These are phyloP conservation scores for Lycium ferocissimum DNA, from an alignment of 257 asterid genomes.

Conservation along the genomic window DNA sequence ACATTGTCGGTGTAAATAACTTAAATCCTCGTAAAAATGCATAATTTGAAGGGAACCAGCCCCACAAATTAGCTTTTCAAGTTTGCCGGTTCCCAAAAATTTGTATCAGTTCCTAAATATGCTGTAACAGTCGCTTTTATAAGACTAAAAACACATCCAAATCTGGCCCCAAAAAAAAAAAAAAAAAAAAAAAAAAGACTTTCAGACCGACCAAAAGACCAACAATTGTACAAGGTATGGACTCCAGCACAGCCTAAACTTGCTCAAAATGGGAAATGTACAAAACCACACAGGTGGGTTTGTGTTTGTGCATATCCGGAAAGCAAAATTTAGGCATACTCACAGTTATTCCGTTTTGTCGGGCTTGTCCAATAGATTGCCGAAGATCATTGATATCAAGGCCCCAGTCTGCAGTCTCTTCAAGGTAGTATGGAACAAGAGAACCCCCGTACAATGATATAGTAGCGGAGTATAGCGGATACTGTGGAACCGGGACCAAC, in stretches of 20 bases:
- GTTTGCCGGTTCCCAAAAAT: neutral
- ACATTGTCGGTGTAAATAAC: neutral
- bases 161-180: too few relatives aligned
- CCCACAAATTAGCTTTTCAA: neutral
- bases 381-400: constrained; percentile 82
- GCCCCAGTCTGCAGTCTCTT: constrained; percentile 98
- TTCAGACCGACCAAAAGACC: too few relatives aligned
- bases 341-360: constrained; percentile 82
- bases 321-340: constrained; percentile 36
- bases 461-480: constrained; percentile 96
- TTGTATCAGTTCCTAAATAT: neutral
- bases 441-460: constrained; percentile 88
- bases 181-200: too few relatives aligned
- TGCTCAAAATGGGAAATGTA: neutral
- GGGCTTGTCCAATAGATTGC: constrained; percentile 83
- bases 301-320: neutral
- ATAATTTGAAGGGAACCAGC: neutral
- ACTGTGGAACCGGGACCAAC: constrained; percentile 97
- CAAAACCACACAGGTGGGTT: neutral
- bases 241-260: neutral
- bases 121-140: neutral
- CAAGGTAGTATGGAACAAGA: constrained; percentile 93
- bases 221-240: neutral
- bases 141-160: too few relatives aligned
- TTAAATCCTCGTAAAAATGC: neutral